A percentile compares a stretch with the other conserved stretches of the same genome.
These are phyloP conservation scores for Cyclotella kingstonii DNA, from an alignment of 108 stramenopile genomes.

Conservation along the genomic window DNA sequence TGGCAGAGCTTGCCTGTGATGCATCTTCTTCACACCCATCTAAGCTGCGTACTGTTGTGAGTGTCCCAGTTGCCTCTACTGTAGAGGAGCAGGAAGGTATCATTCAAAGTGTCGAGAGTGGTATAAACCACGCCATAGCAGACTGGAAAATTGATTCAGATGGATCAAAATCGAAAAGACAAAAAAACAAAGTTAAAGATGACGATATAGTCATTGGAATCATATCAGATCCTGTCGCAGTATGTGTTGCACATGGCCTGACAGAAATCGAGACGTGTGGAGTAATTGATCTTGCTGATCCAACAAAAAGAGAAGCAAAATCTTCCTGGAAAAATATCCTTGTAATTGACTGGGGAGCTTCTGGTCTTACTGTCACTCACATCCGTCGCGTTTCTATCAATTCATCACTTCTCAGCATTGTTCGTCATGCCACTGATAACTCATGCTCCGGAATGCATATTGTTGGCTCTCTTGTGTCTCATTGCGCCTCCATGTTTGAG, in stretches of 20 bases:
- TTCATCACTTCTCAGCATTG: slow-evolving; percentile 32
- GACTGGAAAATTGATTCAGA: slow-evolving; percentile 19
- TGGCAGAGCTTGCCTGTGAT: slow-evolving; percentile 51
- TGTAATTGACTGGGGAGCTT: slow-evolving; percentile 72
- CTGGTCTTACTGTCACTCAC: slow-evolving; percentile 59
- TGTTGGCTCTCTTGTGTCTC: slow-evolving; percentile 40
- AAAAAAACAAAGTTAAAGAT: slow-evolving; percentile 23
- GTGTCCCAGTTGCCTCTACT: slow-evolving; percentile 37
- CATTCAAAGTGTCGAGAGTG: slow-evolving; percentile 36
- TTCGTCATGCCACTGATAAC: slow-evolving; percentile 27
- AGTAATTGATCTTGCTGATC: slow-evolving; percentile 26
- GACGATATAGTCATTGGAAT: slow-evolving; percentile 40
- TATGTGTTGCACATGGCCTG: slow-evolving; percentile 56
- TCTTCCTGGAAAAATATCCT: slow-evolving; percentile 44
- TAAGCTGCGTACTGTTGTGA: slow-evolving; percentile 45
- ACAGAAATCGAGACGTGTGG: slow-evolving; percentile 29
- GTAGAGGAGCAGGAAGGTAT: slow-evolving; percentile 39
- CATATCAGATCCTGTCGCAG: slow-evolving; percentile 49
- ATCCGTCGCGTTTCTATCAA: slow-evolving; percentile 27
- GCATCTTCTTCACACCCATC: slow-evolving; percentile 47
- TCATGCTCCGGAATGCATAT: slow-evolving; percentile 41
- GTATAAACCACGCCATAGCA: slow-evolving; percentile 30
- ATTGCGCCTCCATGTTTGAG: slow-evolving; percentile 75
- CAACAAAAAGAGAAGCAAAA: slow-evolving; percentile 11
- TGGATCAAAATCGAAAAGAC: slow-evolving; percentile 32